Conservation (phyloP, 169 alveolate species). For the Babesia divergens region DNA sequence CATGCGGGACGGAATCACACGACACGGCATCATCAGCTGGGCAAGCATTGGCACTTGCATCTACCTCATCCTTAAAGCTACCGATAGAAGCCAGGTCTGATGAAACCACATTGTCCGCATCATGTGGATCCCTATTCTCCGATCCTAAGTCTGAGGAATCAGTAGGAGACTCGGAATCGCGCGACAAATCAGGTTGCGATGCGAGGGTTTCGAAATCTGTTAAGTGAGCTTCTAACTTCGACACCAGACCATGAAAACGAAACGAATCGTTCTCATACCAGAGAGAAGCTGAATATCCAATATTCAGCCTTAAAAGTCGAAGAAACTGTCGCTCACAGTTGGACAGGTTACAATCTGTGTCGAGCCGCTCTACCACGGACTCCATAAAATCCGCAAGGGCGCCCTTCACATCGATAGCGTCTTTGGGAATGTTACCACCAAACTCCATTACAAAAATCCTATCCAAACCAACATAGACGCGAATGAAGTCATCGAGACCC, state of each 20-base stretch:
- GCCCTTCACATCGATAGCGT: constrained; percentile 31
- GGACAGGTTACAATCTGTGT: background rate
- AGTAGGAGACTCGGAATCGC: no score
- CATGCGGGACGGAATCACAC: no score
- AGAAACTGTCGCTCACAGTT: background rate
- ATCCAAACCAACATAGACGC: constrained; percentile 9
- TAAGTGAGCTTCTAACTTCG: constrained; percentile 25
- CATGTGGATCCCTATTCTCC: no score
- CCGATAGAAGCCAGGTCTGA: no score
- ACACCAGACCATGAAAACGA: constrained; percentile 30
- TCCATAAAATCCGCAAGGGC: constrained; percentile 20
- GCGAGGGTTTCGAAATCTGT: constrained; percentile 3
- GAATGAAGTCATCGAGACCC: constrained; percentile 7
- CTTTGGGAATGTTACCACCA: constrained; percentile 53
- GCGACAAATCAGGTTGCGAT: background rate
- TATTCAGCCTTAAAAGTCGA: constrained; percentile 15
- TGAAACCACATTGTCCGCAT: no score
- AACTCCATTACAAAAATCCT: constrained; percentile 32
- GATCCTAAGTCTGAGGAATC: no score
- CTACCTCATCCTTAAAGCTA: no score
- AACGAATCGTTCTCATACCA: constrained; percentile 65
- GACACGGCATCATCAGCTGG: no score
- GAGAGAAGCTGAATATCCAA: constrained; percentile 33
- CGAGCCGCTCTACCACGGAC: background rate
- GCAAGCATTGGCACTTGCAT: no score